phyloP scores from a whole-genome alignment of 1,284 basidiomycete genomes.

The Acaromyces ingoldii region DNA sequence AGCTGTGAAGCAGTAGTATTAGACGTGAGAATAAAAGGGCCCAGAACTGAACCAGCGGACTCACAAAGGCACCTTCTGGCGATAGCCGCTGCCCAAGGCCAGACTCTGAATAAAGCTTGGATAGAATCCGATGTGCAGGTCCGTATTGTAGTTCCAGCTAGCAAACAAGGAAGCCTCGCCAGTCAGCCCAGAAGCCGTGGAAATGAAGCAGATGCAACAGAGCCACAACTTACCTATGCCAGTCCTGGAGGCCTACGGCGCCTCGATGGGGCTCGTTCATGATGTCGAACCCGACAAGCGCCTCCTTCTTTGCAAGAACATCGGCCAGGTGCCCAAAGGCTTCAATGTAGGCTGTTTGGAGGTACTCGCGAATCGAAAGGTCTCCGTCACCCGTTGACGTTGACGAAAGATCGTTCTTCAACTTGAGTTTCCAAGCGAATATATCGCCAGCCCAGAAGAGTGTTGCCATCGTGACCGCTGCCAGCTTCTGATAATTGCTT shows the following conservation, averaged over 20 bases:
- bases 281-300: slow-evolving; percentile 78
- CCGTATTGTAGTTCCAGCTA: slow-evolving; percentile 69
- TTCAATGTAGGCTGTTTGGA: slow-evolving; percentile 76
- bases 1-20: slow-evolving; percentile 6
- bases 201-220: too few relatives aligned
- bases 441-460: slow-evolving; percentile 56
- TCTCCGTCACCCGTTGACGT: slow-evolving; percentile 13
- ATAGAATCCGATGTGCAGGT: slow-evolving; percentile 77
- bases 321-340: slow-evolving; percentile 69
- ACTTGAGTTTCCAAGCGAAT: slow-evolving; percentile 65
- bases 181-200: too few relatives aligned
- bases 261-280: slow-evolving; percentile 97
- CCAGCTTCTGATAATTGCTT: slow-evolving; percentile 46
- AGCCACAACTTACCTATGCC: too few relatives aligned
- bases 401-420: neutral
- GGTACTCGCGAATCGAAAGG: slow-evolving; percentile 66
- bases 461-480: slow-evolving; percentile 52
- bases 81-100: slow-evolving; percentile 32
- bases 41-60: neutral
- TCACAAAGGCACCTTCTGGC: slow-evolving; percentile 57
- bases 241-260: slow-evolving; percentile 74
- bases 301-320: slow-evolving; percentile 67
- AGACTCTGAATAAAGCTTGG: slow-evolving; percentile 48
- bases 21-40: neutral
- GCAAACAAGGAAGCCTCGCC: too few relatives aligned